Percentiles rank a stretch among this genome's conserved stretches.
Evolutionary conservation across 2,329 filamentous ascomycete species (phyloP).

Genomic region (Pyrenophora teres): DNA sequence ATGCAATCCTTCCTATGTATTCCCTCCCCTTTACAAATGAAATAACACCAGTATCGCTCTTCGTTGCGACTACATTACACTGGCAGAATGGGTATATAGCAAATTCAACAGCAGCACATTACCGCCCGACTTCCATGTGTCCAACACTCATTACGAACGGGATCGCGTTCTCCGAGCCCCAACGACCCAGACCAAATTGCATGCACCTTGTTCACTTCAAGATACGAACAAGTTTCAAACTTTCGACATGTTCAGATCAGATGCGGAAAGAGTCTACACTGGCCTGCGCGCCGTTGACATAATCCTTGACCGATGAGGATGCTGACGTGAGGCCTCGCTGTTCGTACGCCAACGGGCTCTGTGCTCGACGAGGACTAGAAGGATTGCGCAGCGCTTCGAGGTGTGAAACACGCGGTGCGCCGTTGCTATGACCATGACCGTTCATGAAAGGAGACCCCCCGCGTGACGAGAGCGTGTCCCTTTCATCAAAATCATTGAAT

Average conservation of each 20-base stretch:
- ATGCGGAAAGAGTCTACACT: slow-evolving; percentile 26
- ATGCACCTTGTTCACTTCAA: not conserved
- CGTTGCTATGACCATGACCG: slow-evolving; percentile 3
- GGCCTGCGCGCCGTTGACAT: slow-evolving; percentile 5
- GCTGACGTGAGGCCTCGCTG: slow-evolving; percentile 18
- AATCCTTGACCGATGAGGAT: slow-evolving; percentile 15
- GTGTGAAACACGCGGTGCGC: slow-evolving; percentile 7
- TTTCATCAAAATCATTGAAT: slow-evolving; percentile 16
- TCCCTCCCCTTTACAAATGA: not conserved
- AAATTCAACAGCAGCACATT: slow-evolving; percentile 16
- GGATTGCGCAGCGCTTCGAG: slow-evolving; percentile 15
- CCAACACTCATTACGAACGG: not conserved
- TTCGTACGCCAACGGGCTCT: slow-evolving; percentile 8
- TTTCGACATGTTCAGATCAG: not conserved
- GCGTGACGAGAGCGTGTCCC: slow-evolving; percentile 2
- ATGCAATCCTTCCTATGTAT: too few relatives aligned
- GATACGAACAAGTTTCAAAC: too few relatives aligned
- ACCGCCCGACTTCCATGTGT: slow-evolving; percentile 6
- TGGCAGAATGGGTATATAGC: slow-evolving; percentile 22
- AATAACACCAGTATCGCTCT: not conserved
- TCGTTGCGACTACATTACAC: slow-evolving; percentile 1
- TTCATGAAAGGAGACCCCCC: slow-evolving; percentile 1
- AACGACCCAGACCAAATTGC: too few relatives aligned
- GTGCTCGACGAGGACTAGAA: slow-evolving; percentile 9
- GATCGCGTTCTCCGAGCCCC: too few relatives aligned